Evolutionary conservation across 2,329 filamentous ascomycete species (phyloP), one percentile per base, ranked within the genome.

Genomic region (Claviceps humidiphila): DNA sequence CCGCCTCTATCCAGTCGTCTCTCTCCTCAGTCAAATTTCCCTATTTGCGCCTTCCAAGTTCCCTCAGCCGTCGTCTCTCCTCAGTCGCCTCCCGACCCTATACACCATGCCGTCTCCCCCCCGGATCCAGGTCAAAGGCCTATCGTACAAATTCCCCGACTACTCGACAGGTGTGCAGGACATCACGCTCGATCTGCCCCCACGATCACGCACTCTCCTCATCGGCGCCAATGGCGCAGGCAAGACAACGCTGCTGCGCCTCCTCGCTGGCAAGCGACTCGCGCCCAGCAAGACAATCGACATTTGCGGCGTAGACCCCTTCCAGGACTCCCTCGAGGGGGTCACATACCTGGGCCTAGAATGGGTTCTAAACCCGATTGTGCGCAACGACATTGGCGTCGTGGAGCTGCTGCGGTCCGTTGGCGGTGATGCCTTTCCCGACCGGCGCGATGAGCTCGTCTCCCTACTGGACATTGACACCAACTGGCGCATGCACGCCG

Each of bases 221-320:
- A 94, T 97, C 63, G 93, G 93, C 61, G 91, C 93, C 66, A 98
- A 98, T 68, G 93, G 93, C 57, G 91, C 93, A 20, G 93, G 93
- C 58, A 98, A 98, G 73, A 97, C 93, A 8, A 98, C 93, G 0
- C 83, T 98, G 53, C 84, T 98, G 47, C 90, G 90, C 55, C 85
- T 98, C 45, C 82, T 98, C 55, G 89, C 90, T 17, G 93, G 93
- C 64, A 97, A 97, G 74, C 89, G 90, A 53, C 87, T 98, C 62
- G 86, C 91, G 1, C 91, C 93, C 0, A 71, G 74, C 51, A 74
- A 78, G 64, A 82, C 83, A 58, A 87, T 98, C 66, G 74, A 72
- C 61, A 84, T 98, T 56, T 85, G 81, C 48, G 88, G 87, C 57
- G 81, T 88, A 48, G 93, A 98, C 69, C 93, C 93, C 8, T 98